These are phyloP conservation scores for Quercus alba DNA, from an alignment of 306 rosid species.

Conservation along the genomic window DNA sequence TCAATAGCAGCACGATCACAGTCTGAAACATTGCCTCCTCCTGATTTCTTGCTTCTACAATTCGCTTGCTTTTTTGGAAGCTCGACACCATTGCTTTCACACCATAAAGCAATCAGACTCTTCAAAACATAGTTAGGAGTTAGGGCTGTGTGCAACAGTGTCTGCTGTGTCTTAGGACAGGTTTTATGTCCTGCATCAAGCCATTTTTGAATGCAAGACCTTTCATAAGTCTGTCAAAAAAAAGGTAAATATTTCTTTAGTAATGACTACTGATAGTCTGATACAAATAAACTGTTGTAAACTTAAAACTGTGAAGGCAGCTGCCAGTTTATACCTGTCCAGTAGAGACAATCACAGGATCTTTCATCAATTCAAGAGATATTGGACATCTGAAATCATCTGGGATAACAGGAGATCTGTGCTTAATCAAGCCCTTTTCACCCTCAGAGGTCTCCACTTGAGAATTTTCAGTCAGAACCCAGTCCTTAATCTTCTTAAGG, in stretches of 20 bases:
- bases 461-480: slow-evolving; percentile 52
- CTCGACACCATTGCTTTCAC: slow-evolving; percentile 95
- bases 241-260: slow-evolving; percentile 13
- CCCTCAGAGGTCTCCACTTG: slow-evolving; percentile 42
- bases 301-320: slow-evolving; percentile 5
- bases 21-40: slow-evolving; percentile 65
- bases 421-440: slow-evolving; percentile 56
- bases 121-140: slow-evolving; percentile 97
- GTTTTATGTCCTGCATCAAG: slow-evolving; percentile 93
- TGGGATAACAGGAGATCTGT: slow-evolving; percentile 94
- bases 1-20: slow-evolving; percentile 70
- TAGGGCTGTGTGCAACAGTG: slow-evolving; percentile 79
- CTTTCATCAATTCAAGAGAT: slow-evolving; percentile 94
- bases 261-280: not conserved
- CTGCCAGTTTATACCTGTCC: slow-evolving; percentile 72
- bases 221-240: slow-evolving; percentile 83
- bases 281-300: not conserved
- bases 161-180: slow-evolving; percentile 95
- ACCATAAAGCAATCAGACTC: slow-evolving; percentile 93
- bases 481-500: slow-evolving; percentile 67
- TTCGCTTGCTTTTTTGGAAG: slow-evolving; percentile 72
- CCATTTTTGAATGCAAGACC: slow-evolving; percentile 96
- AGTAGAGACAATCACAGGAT: slow-evolving; percentile 93
- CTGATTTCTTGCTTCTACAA: slow-evolving; percentile 65
- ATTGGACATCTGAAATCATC: slow-evolving; percentile 98